Base-by-base conservation (phyloP, 2,329 filamentous ascomycete genomes). In the Phyllosticta capitalensis region DNA sequence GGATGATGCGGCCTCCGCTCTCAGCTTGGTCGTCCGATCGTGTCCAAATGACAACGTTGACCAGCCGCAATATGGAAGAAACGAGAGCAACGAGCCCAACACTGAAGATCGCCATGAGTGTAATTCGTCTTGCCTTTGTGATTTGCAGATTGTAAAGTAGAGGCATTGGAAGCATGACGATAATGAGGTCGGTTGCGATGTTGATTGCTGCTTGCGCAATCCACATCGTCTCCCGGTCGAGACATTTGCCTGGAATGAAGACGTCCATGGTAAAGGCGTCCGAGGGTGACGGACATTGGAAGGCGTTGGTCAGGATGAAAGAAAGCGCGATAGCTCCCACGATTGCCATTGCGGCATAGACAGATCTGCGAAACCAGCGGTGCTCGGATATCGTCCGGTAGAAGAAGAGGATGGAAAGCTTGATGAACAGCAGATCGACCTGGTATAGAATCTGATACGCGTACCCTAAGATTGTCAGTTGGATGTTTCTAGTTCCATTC, bases 121-220 rank as follows among this genome's bases (percentile, higher is more conserved):
- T 81, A 14, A 80, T 66, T 58, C 82, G 81, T 59, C 81, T 79
- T 2, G 72, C 72, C 3, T 66, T 67, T 0, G 79, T 77, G 6
- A 82, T 79, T 59, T 79, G 72, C 2, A 82, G 72, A 2, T 71
- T 71, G 0, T 74, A 67, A 26, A 79, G 70, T 52, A 78, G 71
- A 0, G 77, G 76, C 17, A 80, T 73, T 0, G 78, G 77, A 2
- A 79, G 65, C 5, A 75, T 60, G 5, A 78, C 71, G 58, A 79
- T 75, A 19, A 76, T 62, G 9, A 76, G 66, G 59, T 78, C 75
- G 58, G 71, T 76, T 54, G 71, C 64, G 55, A 77, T 71, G 52
- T 75, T 77, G 59, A 75, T 65, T 6, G 70, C 69, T 1, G 66
- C 76, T 0, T 75, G 77, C 54, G 68, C 65, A 1, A 71, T 62